phyloP scores from a whole-genome alignment of 2,329 filamentous ascomycete species.

The Fonsecaea nubica region DNA sequence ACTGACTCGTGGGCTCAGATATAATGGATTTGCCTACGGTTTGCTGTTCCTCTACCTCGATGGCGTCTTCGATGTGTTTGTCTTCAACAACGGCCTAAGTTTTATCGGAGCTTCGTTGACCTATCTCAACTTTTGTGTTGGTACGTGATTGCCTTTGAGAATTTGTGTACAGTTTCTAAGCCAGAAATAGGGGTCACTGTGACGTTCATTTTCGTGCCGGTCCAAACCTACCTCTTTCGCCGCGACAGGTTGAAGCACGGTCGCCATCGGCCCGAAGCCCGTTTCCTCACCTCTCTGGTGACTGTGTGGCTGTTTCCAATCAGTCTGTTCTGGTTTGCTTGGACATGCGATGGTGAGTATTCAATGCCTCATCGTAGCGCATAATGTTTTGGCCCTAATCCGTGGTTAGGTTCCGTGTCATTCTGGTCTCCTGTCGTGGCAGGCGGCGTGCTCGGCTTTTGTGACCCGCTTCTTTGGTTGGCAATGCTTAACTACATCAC shows the following conservation, averaged over 20 bases:
- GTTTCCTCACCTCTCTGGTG: conserved; percentile 52
- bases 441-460: conserved; percentile 50
- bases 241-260: conserved; percentile 48
- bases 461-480: conserved; percentile 54
- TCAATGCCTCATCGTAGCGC: background rate
- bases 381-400: background rate
- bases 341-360: conserved; percentile 49
- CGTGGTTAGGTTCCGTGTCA: conserved; percentile 36
- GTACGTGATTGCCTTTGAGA: conserved; percentile 12
- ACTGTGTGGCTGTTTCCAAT: conserved; percentile 53
- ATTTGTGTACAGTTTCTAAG: background rate
- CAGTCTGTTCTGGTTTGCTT: conserved; percentile 53
- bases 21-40: conserved; percentile 54
- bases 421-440: conserved; percentile 53
- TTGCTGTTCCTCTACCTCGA: conserved; percentile 53
- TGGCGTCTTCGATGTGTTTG: conserved; percentile 53
- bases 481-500: conserved; percentile 54
- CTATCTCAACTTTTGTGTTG: conserved; percentile 54
- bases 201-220: conserved; percentile 52
- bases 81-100: conserved; percentile 50
- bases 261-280: conserved; percentile 48
- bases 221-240: conserved; percentile 52
- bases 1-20: conserved; percentile 31
- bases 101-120: conserved; percentile 50
- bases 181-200: conserved; percentile 43